Evolutionary conservation across 805 yeast species (phyloP).

Genomic region (Hagleromyces aurorensis): DNA sequence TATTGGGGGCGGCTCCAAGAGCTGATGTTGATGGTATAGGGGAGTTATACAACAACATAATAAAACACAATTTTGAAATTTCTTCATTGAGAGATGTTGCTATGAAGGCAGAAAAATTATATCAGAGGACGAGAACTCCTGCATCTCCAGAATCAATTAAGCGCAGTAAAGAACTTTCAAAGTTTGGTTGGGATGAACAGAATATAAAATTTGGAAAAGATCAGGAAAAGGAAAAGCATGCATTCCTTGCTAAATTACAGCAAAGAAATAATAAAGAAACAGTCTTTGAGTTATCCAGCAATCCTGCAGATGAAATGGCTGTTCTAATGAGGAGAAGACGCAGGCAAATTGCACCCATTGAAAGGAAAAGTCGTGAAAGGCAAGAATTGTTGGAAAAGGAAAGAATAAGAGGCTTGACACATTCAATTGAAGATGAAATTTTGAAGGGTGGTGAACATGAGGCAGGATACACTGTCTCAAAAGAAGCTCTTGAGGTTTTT

Average conservation of each 20-base stretch:
- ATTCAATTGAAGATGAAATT: constrained; percentile 66
- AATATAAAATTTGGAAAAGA: constrained; percentile 74
- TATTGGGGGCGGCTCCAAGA: constrained; percentile 80
- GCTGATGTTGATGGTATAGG: constrained; percentile 56
- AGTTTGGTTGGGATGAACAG: constrained; percentile 83
- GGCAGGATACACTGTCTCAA: constrained; percentile 41
- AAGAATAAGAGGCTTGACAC: constrained; percentile 66
- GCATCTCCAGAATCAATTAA: constrained; percentile 84
- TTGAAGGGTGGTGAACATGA: constrained; percentile 44
- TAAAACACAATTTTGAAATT: constrained; percentile 62
- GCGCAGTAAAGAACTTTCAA: constrained; percentile 69
- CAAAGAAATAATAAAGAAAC: constrained; percentile 76
- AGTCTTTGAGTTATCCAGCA: constrained; percentile 80
- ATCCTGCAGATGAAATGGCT: constrained; percentile 58
- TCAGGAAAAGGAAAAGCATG: constrained; percentile 62
- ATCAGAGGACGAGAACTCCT: constrained; percentile 73
- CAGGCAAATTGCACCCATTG: constrained; percentile 81
- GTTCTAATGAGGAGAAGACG: constrained; percentile 83
- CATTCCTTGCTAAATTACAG: constrained; percentile 61
- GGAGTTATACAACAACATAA: constrained; percentile 59
- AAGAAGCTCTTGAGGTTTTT: constrained; percentile 35
- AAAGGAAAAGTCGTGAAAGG: constrained; percentile 66
- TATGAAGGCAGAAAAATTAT: constrained; percentile 78
- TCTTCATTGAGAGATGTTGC: constrained; percentile 61
- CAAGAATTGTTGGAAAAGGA: constrained; percentile 62